Evolutionary conservation across 2,329 filamentous ascomycete genomes (phyloP).

Genomic region (Fusarium sp.): DNA sequence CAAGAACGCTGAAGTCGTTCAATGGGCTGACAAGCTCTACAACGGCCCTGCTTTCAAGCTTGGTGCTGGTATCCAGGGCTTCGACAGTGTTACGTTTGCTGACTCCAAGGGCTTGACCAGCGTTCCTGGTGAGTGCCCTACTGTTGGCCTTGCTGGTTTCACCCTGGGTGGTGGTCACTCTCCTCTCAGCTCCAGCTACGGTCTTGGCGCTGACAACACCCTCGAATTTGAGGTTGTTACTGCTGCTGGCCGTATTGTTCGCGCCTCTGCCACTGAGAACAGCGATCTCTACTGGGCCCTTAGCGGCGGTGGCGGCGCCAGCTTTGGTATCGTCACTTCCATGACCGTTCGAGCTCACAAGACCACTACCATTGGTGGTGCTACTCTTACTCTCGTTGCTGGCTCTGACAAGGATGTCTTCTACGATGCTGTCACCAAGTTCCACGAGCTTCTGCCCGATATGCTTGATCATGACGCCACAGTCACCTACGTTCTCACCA

Average conservation of each 20-base stretch:
- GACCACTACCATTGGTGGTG: conserved; percentile 7
- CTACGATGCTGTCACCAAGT: not conserved
- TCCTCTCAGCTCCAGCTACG: conserved; percentile 63
- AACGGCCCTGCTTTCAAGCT: conserved; percentile 46
- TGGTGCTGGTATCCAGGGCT: conserved; percentile 65
- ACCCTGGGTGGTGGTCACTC: conserved; percentile 70
- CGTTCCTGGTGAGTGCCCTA: conserved; percentile 61
- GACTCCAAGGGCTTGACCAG: not conserved
- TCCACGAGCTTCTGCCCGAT: conserved; percentile 52
- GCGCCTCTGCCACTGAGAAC: conserved; percentile 61
- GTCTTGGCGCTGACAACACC: conserved; percentile 70
- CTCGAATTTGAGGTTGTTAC: conserved; percentile 69
- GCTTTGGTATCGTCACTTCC: conserved; percentile 68
- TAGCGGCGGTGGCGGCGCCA: conserved; percentile 69
- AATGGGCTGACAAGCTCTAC: not conserved
- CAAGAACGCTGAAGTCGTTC: conserved; percentile 56
- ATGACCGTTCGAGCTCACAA: conserved; percentile 64
- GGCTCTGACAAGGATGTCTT: conserved; percentile 3
- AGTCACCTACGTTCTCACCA: conserved; percentile 62
- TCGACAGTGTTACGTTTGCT: conserved; percentile 55
- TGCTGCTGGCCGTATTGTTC: conserved; percentile 59
- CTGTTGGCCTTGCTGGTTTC: conserved; percentile 70
- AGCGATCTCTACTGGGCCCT: conserved; percentile 73
- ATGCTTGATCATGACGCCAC: conserved; percentile 64
- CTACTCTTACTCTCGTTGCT: conserved; percentile 2